Evolutionary conservation across 2,329 filamentous ascomycete genomes (phyloP).

Genomic region (Penicillium sumatraense): DNA sequence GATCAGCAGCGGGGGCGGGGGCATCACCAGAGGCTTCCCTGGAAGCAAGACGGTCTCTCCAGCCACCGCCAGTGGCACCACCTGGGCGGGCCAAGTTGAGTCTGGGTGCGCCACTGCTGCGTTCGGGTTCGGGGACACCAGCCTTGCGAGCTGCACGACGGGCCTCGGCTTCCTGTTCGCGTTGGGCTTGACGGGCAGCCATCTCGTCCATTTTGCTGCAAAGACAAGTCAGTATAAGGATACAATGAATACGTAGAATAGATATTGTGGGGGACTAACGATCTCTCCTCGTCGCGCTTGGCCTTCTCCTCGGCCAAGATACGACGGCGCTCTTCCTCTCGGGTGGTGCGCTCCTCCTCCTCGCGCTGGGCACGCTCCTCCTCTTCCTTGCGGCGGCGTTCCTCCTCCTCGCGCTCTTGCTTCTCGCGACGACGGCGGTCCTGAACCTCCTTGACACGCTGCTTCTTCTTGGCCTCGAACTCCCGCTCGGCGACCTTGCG

Average conservation of each 20-base stretch:
- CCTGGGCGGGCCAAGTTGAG: conserved; percentile 58
- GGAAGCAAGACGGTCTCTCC: conserved; percentile 65
- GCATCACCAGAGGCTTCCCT: conserved; percentile 44
- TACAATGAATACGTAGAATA: neutral
- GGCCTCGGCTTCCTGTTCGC: conserved; percentile 86
- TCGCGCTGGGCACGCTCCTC: conserved; percentile 81
- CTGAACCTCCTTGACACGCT: conserved; percentile 84
- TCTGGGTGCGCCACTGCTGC: conserved; percentile 58
- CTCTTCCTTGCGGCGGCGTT: conserved; percentile 77
- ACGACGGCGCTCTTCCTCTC: conserved; percentile 78
- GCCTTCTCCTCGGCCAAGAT: conserved; percentile 73
- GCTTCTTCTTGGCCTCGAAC: conserved; percentile 86
- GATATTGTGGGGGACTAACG: conserved; percentile 47
- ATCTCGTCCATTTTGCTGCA: conserved; percentile 65
- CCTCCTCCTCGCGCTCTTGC: conserved; percentile 81
- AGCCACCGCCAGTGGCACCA: conserved; percentile 45
- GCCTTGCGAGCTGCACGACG: conserved; percentile 70
- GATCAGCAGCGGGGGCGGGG: conserved; percentile 16
- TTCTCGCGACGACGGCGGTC: conserved; percentile 83
- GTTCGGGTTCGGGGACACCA: conserved; percentile 53
- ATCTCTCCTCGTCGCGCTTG: conserved; percentile 62
- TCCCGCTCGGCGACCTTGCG: conserved; percentile 90
- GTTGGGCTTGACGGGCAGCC: conserved; percentile 71
- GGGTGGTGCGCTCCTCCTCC: conserved; percentile 80
- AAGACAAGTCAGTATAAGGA: conserved; percentile 37